Evolutionary conservation across 1,139 yeast genomes (phyloP).

Genomic region (Yamadazyma kanchanaburiensis): DNA sequence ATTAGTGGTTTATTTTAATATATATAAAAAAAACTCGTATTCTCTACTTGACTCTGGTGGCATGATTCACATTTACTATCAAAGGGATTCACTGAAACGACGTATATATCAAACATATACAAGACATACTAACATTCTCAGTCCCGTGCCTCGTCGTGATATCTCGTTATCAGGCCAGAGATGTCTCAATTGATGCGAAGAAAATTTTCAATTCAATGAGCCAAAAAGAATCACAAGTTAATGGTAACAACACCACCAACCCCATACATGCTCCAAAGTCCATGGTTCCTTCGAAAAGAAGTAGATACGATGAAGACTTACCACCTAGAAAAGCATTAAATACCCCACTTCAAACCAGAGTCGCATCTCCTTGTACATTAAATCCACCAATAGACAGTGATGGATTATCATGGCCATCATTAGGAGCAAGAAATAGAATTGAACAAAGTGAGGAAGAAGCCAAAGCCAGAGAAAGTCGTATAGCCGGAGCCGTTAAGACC

Average conservation of each 20-base stretch:
- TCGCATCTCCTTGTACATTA: conserved; percentile 78
- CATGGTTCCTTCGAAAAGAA: conserved; percentile 22
- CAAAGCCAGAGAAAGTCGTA: conserved; percentile 61
- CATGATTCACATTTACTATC: too few relatives aligned
- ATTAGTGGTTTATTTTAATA: too few relatives aligned
- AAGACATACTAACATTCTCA: too few relatives aligned
- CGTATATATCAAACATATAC: too few relatives aligned
- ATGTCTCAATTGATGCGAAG: too few relatives aligned
- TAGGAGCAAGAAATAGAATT: conserved; percentile 77
- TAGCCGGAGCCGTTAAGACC: conserved; percentile 81
- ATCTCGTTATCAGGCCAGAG: too few relatives aligned
- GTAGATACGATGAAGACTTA: conserved; percentile 14
- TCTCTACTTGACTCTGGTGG: too few relatives aligned
- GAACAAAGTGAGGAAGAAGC: conserved; percentile 66
- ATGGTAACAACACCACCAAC: conserved; percentile 1
- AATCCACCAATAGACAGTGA: conserved; percentile 87
- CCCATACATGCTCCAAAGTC: conserved; percentile 17
- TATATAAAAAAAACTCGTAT: too few relatives aligned
- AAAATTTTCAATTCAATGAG: neutral
- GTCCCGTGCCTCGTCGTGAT: too few relatives aligned
- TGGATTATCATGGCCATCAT: conserved; percentile 91
- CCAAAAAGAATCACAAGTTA: neutral
- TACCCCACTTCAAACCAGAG: conserved; percentile 69
- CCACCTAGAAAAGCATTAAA: conserved; percentile 7
- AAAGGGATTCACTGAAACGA: too few relatives aligned